Evolutionary conservation across 1,139 yeast species (phyloP).

Genomic region (Saccharomyces hybrid): DNA sequence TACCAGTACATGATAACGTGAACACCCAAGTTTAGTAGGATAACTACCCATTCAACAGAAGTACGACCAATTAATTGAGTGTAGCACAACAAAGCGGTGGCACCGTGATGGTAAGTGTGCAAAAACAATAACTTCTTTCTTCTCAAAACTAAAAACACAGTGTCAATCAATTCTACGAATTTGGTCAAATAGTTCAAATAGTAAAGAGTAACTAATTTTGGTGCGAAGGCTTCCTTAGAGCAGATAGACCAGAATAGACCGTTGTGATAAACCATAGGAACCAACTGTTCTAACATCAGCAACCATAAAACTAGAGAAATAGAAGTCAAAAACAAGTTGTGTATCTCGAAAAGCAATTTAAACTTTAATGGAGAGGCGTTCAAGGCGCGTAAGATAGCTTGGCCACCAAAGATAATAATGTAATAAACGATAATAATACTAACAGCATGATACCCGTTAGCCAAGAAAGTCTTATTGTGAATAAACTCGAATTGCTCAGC

Average conservation of each 20-base stretch:
- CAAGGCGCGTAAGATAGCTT: conserved; percentile 43
- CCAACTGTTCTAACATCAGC: conserved; percentile 72
- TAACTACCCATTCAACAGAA: conserved; percentile 93
- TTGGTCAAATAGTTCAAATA: conserved; percentile 73
- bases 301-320: conserved; percentile 60
- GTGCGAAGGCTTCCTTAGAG: conserved; percentile 73
- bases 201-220: conserved; percentile 74
- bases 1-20: conserved; percentile 98
- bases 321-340: conserved; percentile 68
- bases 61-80: conserved; percentile 88
- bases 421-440: conserved; percentile 63
- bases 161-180: conserved; percentile 80
- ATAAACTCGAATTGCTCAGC: conserved; percentile 61
- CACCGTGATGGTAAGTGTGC: conserved; percentile 98
- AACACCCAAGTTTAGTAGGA: conserved; percentile 78
- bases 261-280: conserved; percentile 69
- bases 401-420: conserved; percentile 79
- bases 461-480: conserved; percentile 58
- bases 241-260: conserved; percentile 88
- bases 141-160: conserved; percentile 84
- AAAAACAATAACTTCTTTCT: conserved; percentile 84
- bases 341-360: conserved; percentile 68
- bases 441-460: conserved; percentile 60
- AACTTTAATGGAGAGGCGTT: conserved; percentile 62
- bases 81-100: conserved; percentile 92